Percentiles rank a stretch among this genome's conserved stretches.
phyloP scores from a whole-genome alignment of 2,329 filamentous ascomycete genomes.

The Xylariales sp. region DNA sequence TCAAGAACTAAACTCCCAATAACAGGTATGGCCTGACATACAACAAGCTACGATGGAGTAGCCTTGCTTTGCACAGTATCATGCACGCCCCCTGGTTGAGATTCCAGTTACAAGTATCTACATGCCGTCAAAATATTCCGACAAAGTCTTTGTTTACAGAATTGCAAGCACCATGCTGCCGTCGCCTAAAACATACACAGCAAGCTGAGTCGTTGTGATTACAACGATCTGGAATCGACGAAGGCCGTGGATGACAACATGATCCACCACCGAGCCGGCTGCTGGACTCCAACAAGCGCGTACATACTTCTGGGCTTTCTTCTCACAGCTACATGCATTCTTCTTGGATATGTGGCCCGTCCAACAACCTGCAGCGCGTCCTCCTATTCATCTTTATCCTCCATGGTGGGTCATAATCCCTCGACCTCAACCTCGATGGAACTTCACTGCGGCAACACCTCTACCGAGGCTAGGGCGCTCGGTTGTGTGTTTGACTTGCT shows the following conservation, averaged over 20 bases:
- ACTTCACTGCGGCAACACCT: constrained; percentile 1
- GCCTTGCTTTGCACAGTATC: no score
- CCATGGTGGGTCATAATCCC: background rate
- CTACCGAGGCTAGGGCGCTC: background rate
- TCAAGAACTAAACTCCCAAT: no score
- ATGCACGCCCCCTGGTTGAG: no score
- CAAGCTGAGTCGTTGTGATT: background rate
- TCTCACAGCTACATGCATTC: background rate
- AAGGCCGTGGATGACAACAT: background rate
- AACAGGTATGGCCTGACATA: no score
- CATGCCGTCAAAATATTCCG: no score
- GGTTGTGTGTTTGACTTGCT: constrained; percentile 3
- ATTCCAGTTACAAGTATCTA: no score
- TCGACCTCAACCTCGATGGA: background rate
- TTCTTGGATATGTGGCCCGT: background rate
- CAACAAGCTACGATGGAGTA: no score
- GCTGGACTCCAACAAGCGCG: background rate
- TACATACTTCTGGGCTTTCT: background rate
- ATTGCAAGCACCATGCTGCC: no score
- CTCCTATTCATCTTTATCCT: background rate
- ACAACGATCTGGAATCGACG: background rate
- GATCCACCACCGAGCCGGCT: background rate
- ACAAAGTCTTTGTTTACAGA: no score
- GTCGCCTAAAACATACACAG: no score
- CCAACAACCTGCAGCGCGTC: background rate